Base-by-base conservation (phyloP, 1,284 basidiomycete genomes). In the Papiliotrema laurentii region DNA sequence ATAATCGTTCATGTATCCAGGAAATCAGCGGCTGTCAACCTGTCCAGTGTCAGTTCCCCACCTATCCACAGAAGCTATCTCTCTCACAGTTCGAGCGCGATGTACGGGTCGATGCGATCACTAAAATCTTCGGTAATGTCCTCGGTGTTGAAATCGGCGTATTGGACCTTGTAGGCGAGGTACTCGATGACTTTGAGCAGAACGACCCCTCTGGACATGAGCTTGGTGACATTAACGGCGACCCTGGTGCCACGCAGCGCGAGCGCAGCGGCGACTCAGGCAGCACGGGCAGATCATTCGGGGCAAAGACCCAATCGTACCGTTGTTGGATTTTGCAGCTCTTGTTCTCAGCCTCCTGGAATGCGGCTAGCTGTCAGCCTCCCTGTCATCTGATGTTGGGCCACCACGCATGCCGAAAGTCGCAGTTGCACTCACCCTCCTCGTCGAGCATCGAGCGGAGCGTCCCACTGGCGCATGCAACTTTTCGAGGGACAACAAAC, bases 151-250 rank as follows among this genome's bases (percentile, higher is more conserved):
- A 73, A 68, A 26, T 76, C 67, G 21, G 61, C 58, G 55, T 77
- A 80, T 52, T 76, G 71, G 5, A 75, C 68, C 58, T 79, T 79
- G 71, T 76, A 80, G 28, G 76, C 68, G 3, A 81, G 73, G 56
- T 80, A 81, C 57, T 81, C 80, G 53, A 78, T 73, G 6, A 81
- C 77, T 59, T 80, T 81, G 55, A 78, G 76, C 18, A 80, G 67
- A 25, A 81, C 75, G 43, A 79, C 76, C 9, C 76, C 77, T 35
- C 63, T 45, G 21, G 16, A 4, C 16, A 16, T 49, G 31, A 52
- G 39, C 37, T 21, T 0, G 5, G n/a, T n/a, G n/a, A n/a, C n/a
- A n/a, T n/a, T n/a, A n/a, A n/a, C n/a, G n/a, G n/a, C n/a, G n/a
- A n/a, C n/a, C n/a, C n/a, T n/a, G n/a, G n/a, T n/a, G n/a, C n/a